A percentile compares a stretch with the other conserved stretches of the same genome.
Conservation (phyloP, 441 rosid species). For the Breynia disticha region DNA sequence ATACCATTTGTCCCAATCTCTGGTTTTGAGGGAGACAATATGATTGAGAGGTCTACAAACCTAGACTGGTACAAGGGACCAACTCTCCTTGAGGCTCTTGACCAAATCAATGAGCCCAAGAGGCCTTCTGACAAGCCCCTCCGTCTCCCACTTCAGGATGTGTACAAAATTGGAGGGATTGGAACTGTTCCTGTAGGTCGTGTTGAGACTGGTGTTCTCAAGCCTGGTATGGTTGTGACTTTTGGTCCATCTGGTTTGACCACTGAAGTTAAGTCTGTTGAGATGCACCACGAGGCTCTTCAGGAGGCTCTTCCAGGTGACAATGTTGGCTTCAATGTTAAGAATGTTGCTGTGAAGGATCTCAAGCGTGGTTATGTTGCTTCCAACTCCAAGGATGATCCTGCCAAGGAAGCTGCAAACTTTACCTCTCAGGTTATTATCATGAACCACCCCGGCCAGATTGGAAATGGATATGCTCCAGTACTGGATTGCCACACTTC, state of each 20-base stretch:
- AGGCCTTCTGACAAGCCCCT: conserved; percentile 33
- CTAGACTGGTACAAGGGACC: conserved; percentile 5
- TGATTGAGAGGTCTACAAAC: conserved; percentile 4
- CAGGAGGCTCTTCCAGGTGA: conserved; percentile 28
- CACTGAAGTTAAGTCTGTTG: conserved; percentile 31
- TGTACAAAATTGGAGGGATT: conserved; percentile 32
- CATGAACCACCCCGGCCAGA: conserved; percentile 36
- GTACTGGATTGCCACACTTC: conserved; percentile 21
- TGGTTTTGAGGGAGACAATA: conserved; percentile 4
- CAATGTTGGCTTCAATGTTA: conserved; percentile 18
- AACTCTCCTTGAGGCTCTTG: conserved; percentile 2
- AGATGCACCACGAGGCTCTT: conserved; percentile 36
- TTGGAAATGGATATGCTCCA: conserved; percentile 17
- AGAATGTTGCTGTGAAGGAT: conserved; percentile 25
- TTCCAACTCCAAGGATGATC: conserved; percentile 21
- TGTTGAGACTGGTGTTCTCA: conserved; percentile 14
- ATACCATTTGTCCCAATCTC: conserved; percentile 4
- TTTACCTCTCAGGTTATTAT: conserved; percentile 35
- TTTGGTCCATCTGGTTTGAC: conserved; percentile 28
- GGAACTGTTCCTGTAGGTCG: conserved; percentile 26
- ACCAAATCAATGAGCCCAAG: not conserved
- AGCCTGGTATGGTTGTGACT: conserved; percentile 20
- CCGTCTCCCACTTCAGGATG: conserved; percentile 32
- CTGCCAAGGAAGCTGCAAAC: conserved; percentile 24
- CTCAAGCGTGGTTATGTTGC: conserved; percentile 22